Evolutionary conservation across 2,329 filamentous ascomycete species (phyloP).

Genomic region (Colletotrichum sp.): DNA sequence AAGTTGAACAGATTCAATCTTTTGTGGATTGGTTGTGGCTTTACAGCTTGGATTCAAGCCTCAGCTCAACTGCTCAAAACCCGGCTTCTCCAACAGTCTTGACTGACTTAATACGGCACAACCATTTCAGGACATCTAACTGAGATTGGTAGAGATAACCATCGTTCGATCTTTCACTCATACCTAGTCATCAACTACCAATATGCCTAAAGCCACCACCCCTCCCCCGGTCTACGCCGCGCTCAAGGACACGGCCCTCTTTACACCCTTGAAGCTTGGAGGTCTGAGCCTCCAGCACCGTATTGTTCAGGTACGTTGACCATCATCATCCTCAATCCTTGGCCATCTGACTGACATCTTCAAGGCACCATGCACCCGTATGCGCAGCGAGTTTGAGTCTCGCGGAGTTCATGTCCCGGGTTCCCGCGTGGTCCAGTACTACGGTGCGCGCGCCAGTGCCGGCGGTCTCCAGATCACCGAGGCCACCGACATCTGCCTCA

Average conservation of each 20-base stretch:
- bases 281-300: slow-evolving; percentile 36
- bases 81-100: background rate
- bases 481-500: slow-evolving; percentile 32
- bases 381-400: slow-evolving; percentile 34
- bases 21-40: background rate
- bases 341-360: background rate
- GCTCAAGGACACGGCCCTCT: slow-evolving; percentile 30
- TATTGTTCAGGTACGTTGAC: slow-evolving; percentile 33
- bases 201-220: slow-evolving; percentile 5
- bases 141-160: background rate
- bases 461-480: slow-evolving; percentile 35
- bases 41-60: background rate
- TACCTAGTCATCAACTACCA: background rate
- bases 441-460: slow-evolving; percentile 33
- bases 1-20: background rate
- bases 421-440: slow-evolving; percentile 31
- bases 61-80: background rate
- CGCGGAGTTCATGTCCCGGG: slow-evolving; percentile 36
- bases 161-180: background rate
- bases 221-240: slow-evolving; percentile 15
- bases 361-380: slow-evolving; percentile 16
- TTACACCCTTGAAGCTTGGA: slow-evolving; percentile 38
- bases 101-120: background rate
- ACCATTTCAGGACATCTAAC: background rate
- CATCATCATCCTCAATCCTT: background rate